Percentiles rank a stretch among this genome's conserved stretches.
phyloP scores from a whole-genome alignment of 1,284 basidiomycete species.

The Marasmius fiardii region DNA sequence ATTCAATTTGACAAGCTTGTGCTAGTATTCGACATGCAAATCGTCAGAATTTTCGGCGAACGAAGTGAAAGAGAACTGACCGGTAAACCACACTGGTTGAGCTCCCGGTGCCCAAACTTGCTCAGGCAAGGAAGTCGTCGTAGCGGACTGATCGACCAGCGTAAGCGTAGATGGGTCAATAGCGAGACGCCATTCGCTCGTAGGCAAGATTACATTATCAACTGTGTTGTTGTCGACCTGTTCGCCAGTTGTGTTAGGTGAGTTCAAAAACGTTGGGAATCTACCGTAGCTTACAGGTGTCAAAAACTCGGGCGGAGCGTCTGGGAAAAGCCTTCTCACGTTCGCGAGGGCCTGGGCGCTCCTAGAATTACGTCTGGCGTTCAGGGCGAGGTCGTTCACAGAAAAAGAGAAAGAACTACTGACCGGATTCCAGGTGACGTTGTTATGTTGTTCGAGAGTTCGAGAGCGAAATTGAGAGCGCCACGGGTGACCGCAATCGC shows the following conservation, averaged over 20 bases:
- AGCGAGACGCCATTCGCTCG: constrained; percentile 32
- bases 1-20: constrained; percentile 32
- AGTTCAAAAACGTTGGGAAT: neutral
- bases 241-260: neutral
- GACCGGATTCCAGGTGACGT: constrained; percentile 28
- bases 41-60: neutral
- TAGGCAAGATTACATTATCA: constrained; percentile 33
- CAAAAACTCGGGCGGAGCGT: constrained; percentile 29
- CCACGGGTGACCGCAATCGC: constrained; percentile 33
- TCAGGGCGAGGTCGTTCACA: neutral
- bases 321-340: constrained; percentile 29
- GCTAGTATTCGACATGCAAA: constrained; percentile 12
- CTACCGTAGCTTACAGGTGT: constrained; percentile 22
- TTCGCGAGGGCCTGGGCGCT: constrained; percentile 32
- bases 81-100: constrained; percentile 33
- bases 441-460: constrained; percentile 31
- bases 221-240: constrained; percentile 30
- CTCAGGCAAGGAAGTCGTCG: constrained; percentile 24
- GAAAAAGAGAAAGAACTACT: neutral
- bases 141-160: constrained; percentile 27
- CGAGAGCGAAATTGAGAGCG: constrained; percentile 33
- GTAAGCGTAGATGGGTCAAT: constrained; percentile 33
- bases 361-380: constrained; percentile 17
- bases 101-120: constrained; percentile 34
- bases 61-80: constrained; percentile 3